Conservation (phyloP, 768 basidiomycete species). For the Arthromyces matolae region DNA sequence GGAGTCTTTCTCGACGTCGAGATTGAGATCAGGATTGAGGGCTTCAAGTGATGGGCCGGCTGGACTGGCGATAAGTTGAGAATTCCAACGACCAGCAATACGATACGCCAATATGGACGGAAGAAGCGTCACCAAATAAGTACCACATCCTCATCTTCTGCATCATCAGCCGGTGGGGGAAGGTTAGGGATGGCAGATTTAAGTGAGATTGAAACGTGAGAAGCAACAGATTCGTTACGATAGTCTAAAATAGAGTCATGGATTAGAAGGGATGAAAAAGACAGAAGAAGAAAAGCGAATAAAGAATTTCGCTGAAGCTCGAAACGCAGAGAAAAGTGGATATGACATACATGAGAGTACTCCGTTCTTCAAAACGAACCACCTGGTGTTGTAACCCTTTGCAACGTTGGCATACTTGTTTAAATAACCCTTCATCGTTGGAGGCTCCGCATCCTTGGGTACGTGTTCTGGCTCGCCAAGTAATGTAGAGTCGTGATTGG, state of each 20-base stretch:
- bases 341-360: conserved; percentile 70
- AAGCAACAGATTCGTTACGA: conserved; percentile 79
- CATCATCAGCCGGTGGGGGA: too few relatives aligned
- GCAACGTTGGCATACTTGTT: conserved; percentile 94
- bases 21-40: conserved; percentile 59
- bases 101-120: conserved; percentile 85
- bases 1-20: conserved; percentile 58
- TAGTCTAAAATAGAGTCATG: conserved; percentile 51
- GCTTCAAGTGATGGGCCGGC: conserved; percentile 59
- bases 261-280: neutral
- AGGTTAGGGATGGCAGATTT: conserved; percentile 65
- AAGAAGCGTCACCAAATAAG: too few relatives aligned
- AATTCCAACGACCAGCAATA: conserved; percentile 94
- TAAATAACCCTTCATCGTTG: conserved; percentile 68
- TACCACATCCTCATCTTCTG: too few relatives aligned
- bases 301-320: too few relatives aligned
- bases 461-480: conserved; percentile 46
- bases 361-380: conserved; percentile 89
- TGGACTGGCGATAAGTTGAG: conserved; percentile 83
- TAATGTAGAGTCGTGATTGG: conserved; percentile 74
- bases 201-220: conserved; percentile 86
- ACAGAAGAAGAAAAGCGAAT: conserved; percentile 2
- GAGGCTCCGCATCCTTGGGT: conserved; percentile 47
- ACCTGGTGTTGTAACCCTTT: conserved; percentile 81
- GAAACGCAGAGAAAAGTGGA: too few relatives aligned